Evolutionary conservation across 805 yeast species (phyloP).

Genomic region (Clavispora santaluciae): DNA sequence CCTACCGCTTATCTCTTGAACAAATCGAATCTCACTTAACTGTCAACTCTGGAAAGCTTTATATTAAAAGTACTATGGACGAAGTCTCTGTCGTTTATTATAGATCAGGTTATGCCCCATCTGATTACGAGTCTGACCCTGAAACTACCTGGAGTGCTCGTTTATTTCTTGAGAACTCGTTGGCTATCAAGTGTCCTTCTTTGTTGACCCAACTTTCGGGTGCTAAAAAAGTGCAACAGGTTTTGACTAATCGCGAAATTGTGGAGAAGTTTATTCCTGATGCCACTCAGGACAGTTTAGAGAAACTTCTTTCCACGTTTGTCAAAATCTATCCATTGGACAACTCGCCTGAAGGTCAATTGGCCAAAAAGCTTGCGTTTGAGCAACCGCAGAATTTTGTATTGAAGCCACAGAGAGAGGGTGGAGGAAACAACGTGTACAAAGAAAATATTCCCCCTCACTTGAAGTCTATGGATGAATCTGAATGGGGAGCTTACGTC

Average conservation of each 20-base stretch:
- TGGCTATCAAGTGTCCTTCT: constrained; percentile 90
- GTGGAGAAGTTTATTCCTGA: constrained; percentile 45
- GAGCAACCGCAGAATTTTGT: constrained; percentile 69
- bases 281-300: constrained; percentile 22
- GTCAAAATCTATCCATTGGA: constrained; percentile 88
- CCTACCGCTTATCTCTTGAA: constrained; percentile 64
- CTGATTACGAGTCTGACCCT: constrained; percentile 55
- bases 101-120: constrained; percentile 84
- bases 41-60: constrained; percentile 44
- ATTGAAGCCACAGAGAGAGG: constrained; percentile 96
- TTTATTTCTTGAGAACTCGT: constrained; percentile 60
- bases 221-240: constrained; percentile 88
- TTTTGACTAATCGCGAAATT: constrained; percentile 55
- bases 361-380: constrained; percentile 64
- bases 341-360: constrained; percentile 52
- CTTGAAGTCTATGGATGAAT: constrained; percentile 51
- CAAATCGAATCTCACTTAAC: constrained; percentile 46
- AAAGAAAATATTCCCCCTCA: constrained; percentile 79
- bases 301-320: constrained; percentile 54
- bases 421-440: constrained; percentile 96
- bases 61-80: constrained; percentile 48
- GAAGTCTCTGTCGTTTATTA: constrained; percentile 88
- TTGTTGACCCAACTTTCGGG: constrained; percentile 88
- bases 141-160: constrained; percentile 77
- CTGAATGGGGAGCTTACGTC: constrained; percentile 85